These are phyloP conservation scores for Elaeagnus macrophylla DNA, from an alignment of 306 rosid species.

Conservation along the genomic window DNA sequence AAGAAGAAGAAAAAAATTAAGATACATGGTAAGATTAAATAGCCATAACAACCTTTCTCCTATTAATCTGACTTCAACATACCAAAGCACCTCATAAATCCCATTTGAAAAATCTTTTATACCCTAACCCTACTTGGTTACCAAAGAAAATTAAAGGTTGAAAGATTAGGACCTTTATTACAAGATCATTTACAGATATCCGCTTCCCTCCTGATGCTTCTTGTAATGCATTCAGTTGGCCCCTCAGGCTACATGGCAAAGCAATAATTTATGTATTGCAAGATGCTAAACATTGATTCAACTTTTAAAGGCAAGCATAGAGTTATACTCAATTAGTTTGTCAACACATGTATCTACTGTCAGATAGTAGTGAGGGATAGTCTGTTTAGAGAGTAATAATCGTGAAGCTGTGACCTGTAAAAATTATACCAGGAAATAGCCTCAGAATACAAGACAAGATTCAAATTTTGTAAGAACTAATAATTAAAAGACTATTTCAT, in stretches of 20 bases:
- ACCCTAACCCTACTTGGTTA: slow-evolving; percentile 4
- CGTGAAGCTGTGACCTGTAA: slow-evolving; percentile 94
- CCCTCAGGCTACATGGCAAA: slow-evolving; percentile 50
- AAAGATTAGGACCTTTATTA: slow-evolving; percentile 64
- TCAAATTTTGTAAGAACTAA: neutral
- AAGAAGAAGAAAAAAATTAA: no score
- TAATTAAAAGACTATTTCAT: no score
- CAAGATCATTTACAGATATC: slow-evolving; percentile 87
- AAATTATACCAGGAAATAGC: slow-evolving; percentile 23
- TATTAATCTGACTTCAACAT: neutral
- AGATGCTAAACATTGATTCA: slow-evolving; percentile 11
- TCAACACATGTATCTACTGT: slow-evolving; percentile 89
- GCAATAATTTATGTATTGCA: slow-evolving; percentile 7
- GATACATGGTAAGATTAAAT: no score
- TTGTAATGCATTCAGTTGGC: slow-evolving; percentile 74
- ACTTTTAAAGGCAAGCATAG: slow-evolving; percentile 11
- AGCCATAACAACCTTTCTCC: neutral
- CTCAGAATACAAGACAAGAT: slow-evolving; percentile 11
- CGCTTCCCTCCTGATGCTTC: slow-evolving; percentile 91
- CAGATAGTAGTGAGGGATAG: slow-evolving; percentile 94
- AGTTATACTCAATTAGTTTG: slow-evolving; percentile 71
- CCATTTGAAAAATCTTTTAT: slow-evolving; percentile 5
- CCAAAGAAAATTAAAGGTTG: neutral
- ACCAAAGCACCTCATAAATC: neutral
- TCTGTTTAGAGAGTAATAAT: slow-evolving; percentile 80